Evolutionary conservation across 257 asterid genomes (phyloP), one percentile per base, ranked within the genome.

Genomic region (Solanum habrochaites): DNA sequence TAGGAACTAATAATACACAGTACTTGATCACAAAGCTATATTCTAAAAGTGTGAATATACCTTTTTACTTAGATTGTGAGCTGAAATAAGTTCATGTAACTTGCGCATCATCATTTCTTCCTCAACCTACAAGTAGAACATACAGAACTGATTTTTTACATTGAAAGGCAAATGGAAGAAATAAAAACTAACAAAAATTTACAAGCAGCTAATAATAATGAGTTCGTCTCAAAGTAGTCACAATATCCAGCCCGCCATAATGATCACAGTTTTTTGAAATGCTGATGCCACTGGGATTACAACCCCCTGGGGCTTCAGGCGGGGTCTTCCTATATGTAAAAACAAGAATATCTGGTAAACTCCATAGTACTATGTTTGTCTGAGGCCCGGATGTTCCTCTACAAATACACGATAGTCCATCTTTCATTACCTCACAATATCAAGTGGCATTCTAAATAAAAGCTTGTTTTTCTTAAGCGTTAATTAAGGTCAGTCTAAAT

Each of bases 91-190:
- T 86, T 95, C 98, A 72, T 94, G 93, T 92, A 91, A 97, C 89
- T 94, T 94, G 89, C 94, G 96, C 99, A 95, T 97, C 89, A 95
- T 82, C 98, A 97, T 93, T 89, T 95, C 98, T 90, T 97, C 98
- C 91, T 95, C 98, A 16, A 95, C 97, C 98, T 95, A 90, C 88
- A 90, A 86, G 81, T 7, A 72, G 43, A 29, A 31, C 45, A 29
- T 80, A 49, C 11, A 18, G 11, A 27, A 47, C 27, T 47, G 43
- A 80, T 80, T 1, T 21, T 47, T 16, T 80, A 29, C 10, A 47
- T 18, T 47, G 18, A 10, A 78, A 27, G 27, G 85, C 18, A 29
- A 80, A 40, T 42, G n/a, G 5, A 49, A 47, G 85, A 49, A 47
- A 81, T 81, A 23, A 49, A 3, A 81, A 81, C 42, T 7, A 20